phyloP scores from a whole-genome alignment of 2,329 filamentous ascomycete genomes.

The Neonectria ditissima region DNA sequence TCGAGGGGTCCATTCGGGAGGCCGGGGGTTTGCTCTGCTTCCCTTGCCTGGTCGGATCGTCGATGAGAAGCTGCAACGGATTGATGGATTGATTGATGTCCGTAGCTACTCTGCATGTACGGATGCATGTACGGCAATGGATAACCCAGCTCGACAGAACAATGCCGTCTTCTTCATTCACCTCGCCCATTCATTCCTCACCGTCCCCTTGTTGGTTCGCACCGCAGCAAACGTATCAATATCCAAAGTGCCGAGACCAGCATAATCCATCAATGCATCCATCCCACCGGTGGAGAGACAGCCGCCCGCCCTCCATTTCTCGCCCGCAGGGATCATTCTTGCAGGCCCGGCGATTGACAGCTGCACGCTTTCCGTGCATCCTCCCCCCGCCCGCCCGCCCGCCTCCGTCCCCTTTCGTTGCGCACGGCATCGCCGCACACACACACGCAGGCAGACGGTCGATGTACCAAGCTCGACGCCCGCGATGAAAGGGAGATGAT shows the following conservation, averaged over 20 bases:
- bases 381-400: neutral
- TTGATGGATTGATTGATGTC: no score
- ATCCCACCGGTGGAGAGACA: neutral
- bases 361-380: conserved; percentile 22
- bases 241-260: neutral
- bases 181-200: no score
- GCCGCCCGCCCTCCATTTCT: neutral
- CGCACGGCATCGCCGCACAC: conserved; percentile 3
- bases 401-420: neutral
- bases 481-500: neutral
- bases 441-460: no score
- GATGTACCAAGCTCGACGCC: no score
- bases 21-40: conserved; percentile 3
- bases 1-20: conserved; percentile 29
- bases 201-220: neutral
- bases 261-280: neutral
- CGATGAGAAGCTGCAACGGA: neutral
- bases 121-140: no score
- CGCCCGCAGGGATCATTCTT: conserved; percentile 20
- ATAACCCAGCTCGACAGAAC: no score
- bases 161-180: no score
- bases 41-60: neutral
- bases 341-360: conserved; percentile 25
- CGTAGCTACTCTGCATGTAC: neutral
- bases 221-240: no score